These are phyloP conservation scores for Larix sibirica DNA, from an alignment of 83 land plant genomes.

Conservation along the genomic window DNA sequence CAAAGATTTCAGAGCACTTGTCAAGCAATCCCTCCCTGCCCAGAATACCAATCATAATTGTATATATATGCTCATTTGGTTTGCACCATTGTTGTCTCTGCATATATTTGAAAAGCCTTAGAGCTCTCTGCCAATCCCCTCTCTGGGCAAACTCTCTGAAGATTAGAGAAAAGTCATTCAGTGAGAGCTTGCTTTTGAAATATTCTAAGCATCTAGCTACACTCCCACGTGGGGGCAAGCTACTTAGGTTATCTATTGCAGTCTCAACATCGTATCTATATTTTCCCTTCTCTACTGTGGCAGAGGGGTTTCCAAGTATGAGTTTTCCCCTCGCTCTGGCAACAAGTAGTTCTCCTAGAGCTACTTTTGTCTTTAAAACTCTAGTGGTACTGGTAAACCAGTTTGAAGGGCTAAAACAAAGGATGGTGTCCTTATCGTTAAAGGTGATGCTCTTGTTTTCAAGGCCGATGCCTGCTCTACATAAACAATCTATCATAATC, in stretches of 20 bases:
- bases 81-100: constrained; percentile 97
- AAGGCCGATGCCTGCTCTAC: too few relatives aligned
- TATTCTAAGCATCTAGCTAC: constrained; percentile 83
- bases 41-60: constrained; percentile 78
- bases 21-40: constrained; percentile 91
- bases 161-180: constrained; percentile 82
- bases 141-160: constrained; percentile 90
- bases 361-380: too few relatives aligned
- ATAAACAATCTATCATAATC: too few relatives aligned
- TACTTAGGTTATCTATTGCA: constrained; percentile 73
- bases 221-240: constrained; percentile 93
- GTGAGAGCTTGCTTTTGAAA: constrained; percentile 70
- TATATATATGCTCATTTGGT: constrained; percentile 93
- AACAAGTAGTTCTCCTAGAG: too few relatives aligned
- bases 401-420: too few relatives aligned
- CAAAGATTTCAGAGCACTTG: constrained; percentile 75
- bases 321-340: too few relatives aligned
- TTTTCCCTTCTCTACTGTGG: constrained; percentile 68
- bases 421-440: too few relatives aligned
- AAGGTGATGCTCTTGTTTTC: too few relatives aligned
- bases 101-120: constrained; percentile 94
- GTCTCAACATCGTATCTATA: constrained; percentile 86
- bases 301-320: too few relatives aligned
- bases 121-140: constrained; percentile 94
- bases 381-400: too few relatives aligned